Percentiles rank a stretch among this genome's conserved stretches.
Conservation (phyloP, 2,329 filamentous ascomycete genomes). For the Botryotinia narcissicola region DNA sequence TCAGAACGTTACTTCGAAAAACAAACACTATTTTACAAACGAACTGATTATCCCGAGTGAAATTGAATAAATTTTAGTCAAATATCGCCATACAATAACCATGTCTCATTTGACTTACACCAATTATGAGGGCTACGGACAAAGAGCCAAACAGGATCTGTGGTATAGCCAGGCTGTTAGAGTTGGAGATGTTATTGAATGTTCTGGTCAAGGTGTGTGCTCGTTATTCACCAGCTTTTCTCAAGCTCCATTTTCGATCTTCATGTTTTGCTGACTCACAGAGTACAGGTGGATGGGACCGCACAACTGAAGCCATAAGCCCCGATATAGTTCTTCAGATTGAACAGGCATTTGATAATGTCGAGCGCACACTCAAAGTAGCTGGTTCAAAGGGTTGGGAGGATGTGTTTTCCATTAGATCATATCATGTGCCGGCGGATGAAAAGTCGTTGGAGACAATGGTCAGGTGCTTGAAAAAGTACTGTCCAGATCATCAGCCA, state of each 20-base stretch:
- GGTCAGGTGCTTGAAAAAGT: not conserved
- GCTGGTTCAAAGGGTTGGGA: conserved; percentile 56
- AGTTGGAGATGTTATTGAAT: conserved; percentile 47
- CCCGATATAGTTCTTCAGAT: conserved; percentile 47
- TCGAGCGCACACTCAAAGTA: conserved; percentile 49
- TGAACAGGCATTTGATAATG: conserved; percentile 50
- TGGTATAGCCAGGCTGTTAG: conserved; percentile 50
- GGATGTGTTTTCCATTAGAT: conserved; percentile 52
- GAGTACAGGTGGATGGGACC: conserved; percentile 40
- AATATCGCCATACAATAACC: not conserved
- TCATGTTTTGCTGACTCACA: not conserved
- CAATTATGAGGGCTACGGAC: not conserved
- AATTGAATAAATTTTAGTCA: no score
- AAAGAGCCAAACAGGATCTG: not conserved
- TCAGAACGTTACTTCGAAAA: not conserved
- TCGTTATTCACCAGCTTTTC: not conserved
- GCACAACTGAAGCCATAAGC: conserved; percentile 29
- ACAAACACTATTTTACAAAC: not conserved
- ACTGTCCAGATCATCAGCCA: not conserved
- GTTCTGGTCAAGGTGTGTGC: conserved; percentile 46
- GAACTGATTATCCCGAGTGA: not conserved
- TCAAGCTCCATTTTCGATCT: not conserved
- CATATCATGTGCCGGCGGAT: conserved; percentile 46
- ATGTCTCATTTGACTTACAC: not conserved
- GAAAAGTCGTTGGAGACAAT: not conserved